Conservation (phyloP, 176 grass and related monocot species). For the Eragrostis curvula region DNA sequence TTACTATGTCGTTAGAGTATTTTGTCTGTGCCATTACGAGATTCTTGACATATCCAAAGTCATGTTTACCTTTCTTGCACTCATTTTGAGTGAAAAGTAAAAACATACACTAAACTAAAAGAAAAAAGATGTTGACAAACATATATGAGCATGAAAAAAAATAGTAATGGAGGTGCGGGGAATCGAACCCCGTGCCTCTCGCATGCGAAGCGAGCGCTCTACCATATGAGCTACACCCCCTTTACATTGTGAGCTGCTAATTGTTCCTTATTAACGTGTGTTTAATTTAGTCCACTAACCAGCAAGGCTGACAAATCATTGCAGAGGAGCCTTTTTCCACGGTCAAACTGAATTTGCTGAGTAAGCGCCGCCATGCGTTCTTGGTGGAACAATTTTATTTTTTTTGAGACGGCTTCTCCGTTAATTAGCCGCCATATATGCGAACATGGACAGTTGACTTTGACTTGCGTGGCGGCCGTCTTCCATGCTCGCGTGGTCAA, state of each 20-base stretch:
- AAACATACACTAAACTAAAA: too few species aligned
- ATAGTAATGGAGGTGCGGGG: slow-evolving; percentile 77
- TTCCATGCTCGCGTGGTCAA: neutral
- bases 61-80: neutral
- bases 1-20: neutral
- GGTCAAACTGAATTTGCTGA: neutral
- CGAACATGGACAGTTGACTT: neutral
- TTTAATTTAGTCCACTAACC: too few species aligned
- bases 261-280: too few species aligned
- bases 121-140: too few species aligned
- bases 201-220: slow-evolving; percentile 99
- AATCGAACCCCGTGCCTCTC: slow-evolving; percentile 99
- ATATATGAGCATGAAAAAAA: too few species aligned
- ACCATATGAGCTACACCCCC: slow-evolving; percentile 99
- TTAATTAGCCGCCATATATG: neutral
- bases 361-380: too few species aligned
- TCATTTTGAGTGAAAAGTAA: neutral
- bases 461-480: neutral
- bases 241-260: too few species aligned
- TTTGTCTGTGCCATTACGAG: neutral
- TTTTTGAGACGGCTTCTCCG: too few species aligned
- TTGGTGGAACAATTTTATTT: too few species aligned
- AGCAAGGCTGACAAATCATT: neutral
- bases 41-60: neutral
- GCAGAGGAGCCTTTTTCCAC: neutral